Conservation (phyloP, 805 yeast genomes). For the Candida patagonica region DNA sequence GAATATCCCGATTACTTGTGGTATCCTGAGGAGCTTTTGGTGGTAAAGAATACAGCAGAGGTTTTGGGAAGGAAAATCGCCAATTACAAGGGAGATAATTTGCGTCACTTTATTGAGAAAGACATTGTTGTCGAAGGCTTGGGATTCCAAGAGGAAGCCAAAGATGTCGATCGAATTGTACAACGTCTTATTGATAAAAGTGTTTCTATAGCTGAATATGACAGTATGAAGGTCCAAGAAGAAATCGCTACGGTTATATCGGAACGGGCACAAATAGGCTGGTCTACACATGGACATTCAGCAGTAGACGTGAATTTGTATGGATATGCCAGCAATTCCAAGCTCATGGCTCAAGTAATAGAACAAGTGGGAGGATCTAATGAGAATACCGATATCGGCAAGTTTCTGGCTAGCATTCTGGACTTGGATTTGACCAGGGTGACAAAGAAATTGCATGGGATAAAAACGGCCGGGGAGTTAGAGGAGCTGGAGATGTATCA, state of each 20-base stretch:
- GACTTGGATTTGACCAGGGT: constrained; percentile 25
- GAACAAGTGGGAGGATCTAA: constrained; percentile 62
- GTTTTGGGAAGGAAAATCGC: constrained; percentile 42
- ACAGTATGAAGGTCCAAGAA: constrained; percentile 27
- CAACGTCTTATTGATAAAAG: constrained; percentile 31
- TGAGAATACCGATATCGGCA: constrained; percentile 81
- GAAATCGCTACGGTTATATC: constrained; percentile 64
- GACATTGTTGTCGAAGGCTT: constrained; percentile 54
- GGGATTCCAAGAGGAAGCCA: constrained; percentile 55
- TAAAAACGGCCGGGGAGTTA: constrained; percentile 3
- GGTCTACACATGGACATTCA: constrained; percentile 94
- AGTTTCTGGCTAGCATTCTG: constrained; percentile 51
- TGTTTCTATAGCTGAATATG: constrained; percentile 17
- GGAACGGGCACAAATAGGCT: constrained; percentile 80
- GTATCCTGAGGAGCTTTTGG: constrained; percentile 69
- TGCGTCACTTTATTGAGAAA: constrained; percentile 39
- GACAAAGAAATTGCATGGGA: constrained; percentile 15
- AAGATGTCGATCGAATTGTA: constrained; percentile 41
- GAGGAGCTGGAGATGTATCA: constrained; percentile 3
- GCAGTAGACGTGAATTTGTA: constrained; percentile 90
- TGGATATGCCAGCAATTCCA: constrained; percentile 53
- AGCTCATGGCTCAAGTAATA: constrained; percentile 14
- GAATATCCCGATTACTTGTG: constrained; percentile 79
- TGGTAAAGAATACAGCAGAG: constrained; percentile 73
- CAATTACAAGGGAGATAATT: constrained; percentile 26